A percentile compares a stretch with the other conserved stretches of the same genome.
Evolutionary conservation across 441 rosid genomes (phyloP).

Genomic region (Arabidopsis lyrata): DNA sequence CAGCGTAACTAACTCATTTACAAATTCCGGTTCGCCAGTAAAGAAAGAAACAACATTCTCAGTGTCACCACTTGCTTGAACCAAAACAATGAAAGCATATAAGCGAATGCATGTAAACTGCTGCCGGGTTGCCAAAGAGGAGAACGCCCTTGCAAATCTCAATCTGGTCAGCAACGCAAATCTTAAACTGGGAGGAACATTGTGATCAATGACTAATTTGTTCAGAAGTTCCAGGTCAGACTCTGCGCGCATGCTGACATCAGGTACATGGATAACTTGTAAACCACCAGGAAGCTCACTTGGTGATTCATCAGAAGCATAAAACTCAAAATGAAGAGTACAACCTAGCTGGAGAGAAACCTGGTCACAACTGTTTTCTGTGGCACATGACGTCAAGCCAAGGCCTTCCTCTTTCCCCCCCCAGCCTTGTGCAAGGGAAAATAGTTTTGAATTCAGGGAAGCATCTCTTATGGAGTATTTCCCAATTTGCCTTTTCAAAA

Average conservation of each 20-base stretch:
- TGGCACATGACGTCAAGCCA: conserved; percentile 83
- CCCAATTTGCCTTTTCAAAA: conserved; percentile 85
- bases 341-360: conserved; percentile 84
- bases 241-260: conserved; percentile 56
- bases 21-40: conserved; percentile 93
- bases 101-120: conserved; percentile 93
- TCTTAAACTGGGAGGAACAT: conserved; percentile 85
- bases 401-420: conserved; percentile 99
- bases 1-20: conserved; percentile 81
- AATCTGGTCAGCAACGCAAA: conserved; percentile 85
- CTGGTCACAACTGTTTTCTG: conserved; percentile 70
- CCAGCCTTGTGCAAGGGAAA: conserved; percentile 99
- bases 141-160: conserved; percentile 93
- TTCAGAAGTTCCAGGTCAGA: conserved; percentile 85
- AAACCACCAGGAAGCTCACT: conserved; percentile 68
- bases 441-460: conserved; percentile 79
- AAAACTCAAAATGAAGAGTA: conserved; percentile 97
- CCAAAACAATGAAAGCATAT: conserved; percentile 92
- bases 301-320: conserved; percentile 59
- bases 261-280: conserved; percentile 78
- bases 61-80: conserved; percentile 85
- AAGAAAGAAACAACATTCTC: conserved; percentile 86
- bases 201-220: conserved; percentile 74
- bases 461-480: conserved; percentile 84
- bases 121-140: conserved; percentile 73